These are phyloP conservation scores for Ailanthus altissimus DNA, from an alignment of 345 rosid species.

Conservation along the genomic window DNA sequence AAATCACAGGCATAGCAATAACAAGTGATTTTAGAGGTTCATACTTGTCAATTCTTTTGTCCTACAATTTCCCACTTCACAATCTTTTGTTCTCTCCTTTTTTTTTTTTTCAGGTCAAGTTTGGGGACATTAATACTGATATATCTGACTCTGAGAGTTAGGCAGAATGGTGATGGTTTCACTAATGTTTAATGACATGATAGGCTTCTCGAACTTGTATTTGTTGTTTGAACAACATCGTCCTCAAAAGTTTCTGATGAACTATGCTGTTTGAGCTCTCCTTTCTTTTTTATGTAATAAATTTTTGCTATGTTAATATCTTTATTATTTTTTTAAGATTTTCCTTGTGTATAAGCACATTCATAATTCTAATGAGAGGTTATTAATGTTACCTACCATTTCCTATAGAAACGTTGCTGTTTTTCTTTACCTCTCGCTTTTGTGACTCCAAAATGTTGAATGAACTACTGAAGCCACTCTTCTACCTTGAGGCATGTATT, in stretches of 20 bases:
- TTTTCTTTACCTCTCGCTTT: too few species aligned
- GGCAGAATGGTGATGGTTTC: conserved; percentile 53
- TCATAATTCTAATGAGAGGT: conserved; percentile 6
- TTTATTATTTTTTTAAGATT: background rate
- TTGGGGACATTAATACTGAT: conserved; percentile 84
- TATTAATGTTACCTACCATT: background rate
- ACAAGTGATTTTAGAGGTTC: too few species aligned
- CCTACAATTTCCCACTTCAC: background rate
- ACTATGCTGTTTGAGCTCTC: background rate
- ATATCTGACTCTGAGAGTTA: conserved; percentile 78
- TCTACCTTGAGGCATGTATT: too few species aligned
- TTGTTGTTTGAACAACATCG: conserved; percentile 11
- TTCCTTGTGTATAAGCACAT: conserved; percentile 26
- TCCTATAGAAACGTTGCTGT: too few species aligned
- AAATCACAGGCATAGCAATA: too few species aligned
- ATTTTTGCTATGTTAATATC: conserved; percentile 14
- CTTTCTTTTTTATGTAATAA: background rate
- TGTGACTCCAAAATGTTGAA: too few species aligned
- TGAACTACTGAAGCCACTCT: too few species aligned
- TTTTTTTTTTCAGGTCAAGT: conserved; percentile 66
- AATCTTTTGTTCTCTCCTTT: background rate
- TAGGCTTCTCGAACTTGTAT: background rate
- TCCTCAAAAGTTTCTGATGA: background rate
- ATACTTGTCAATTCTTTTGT: background rate
- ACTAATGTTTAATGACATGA: conserved; percentile 36